phyloP scores from a whole-genome alignment of 768 basidiomycete genomes.

The Rhizopogon rudus region DNA sequence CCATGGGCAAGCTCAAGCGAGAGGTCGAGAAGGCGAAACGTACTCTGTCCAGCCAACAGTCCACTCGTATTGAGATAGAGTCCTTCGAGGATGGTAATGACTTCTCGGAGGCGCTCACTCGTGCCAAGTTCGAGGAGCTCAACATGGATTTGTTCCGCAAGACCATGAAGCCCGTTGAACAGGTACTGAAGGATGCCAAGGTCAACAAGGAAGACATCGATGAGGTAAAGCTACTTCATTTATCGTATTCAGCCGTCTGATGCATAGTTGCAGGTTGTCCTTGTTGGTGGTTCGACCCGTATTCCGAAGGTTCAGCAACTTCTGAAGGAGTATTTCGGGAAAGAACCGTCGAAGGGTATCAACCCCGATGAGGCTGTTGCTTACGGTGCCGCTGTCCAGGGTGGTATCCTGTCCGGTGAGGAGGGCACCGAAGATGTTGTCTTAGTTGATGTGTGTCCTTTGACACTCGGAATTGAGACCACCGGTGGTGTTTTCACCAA shows the following conservation, averaged over 20 bases:
- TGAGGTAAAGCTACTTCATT: constrained; percentile 46
- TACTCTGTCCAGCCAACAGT: constrained; percentile 88
- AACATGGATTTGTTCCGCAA: constrained; percentile 99
- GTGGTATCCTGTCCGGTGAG: constrained; percentile 95
- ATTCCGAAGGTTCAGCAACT: constrained; percentile 99
- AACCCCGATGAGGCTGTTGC: constrained; percentile 99
- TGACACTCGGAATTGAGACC: constrained; percentile 98
- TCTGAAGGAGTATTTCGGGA: constrained; percentile 97
- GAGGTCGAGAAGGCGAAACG: constrained; percentile 95
- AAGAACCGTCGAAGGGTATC: constrained; percentile 97
- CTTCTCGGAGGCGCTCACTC: constrained; percentile 93
- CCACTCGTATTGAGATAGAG: constrained; percentile 91
- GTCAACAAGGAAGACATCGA: constrained; percentile 97
- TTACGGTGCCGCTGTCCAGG: constrained; percentile 98
- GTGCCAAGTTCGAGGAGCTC: constrained; percentile 98
- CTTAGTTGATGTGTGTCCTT: constrained; percentile 93
- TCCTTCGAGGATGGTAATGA: constrained; percentile 95
- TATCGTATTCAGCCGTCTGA: not conserved
- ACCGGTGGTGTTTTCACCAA: constrained; percentile 98
- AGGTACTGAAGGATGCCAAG: constrained; percentile 95
- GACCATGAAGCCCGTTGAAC: constrained; percentile 99
- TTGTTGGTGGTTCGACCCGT: constrained; percentile 97
- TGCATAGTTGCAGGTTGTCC: constrained; percentile 52
- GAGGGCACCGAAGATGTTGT: constrained; percentile 87
- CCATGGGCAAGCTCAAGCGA: constrained; percentile 88